Percentiles rank a stretch among this genome's conserved stretches.
These are phyloP conservation scores for Nitzschia palea DNA, from an alignment of 108 stramenopile species.

Conservation along the genomic window DNA sequence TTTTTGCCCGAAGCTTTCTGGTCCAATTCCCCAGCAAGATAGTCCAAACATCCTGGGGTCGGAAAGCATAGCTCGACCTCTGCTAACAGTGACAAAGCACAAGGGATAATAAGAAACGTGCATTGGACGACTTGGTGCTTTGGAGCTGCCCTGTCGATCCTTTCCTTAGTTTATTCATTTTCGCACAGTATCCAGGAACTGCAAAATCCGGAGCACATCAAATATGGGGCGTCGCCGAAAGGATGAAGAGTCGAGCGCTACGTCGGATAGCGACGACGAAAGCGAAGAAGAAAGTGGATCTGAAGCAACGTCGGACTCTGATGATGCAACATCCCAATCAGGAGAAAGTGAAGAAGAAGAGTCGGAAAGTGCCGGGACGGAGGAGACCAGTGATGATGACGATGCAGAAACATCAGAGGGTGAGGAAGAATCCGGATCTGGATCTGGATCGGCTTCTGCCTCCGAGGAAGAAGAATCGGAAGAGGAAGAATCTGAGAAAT, in stretches of 20 bases:
- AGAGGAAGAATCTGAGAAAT: not conserved
- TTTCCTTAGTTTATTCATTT: too few relatives aligned
- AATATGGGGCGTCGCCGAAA: not conserved
- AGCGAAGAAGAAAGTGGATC: conserved; percentile 4
- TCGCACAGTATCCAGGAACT: not conserved
- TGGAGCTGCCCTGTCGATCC: too few relatives aligned
- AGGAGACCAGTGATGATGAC: conserved; percentile 6
- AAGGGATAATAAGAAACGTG: too few relatives aligned
- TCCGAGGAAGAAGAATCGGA: conserved; percentile 18
- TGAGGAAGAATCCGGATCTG: conserved; percentile 7
- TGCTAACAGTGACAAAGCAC: too few relatives aligned
- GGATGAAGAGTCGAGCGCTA: not conserved
- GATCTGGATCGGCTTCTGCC: conserved; percentile 7
- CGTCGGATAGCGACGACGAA: conserved; percentile 4
- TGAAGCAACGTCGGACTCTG: conserved; percentile 3
- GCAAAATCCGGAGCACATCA: not conserved
- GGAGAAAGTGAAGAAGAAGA: not conserved
- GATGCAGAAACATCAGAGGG: not conserved
- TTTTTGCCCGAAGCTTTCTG: too few relatives aligned
- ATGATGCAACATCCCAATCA: conserved; percentile 9
- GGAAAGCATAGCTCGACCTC: too few relatives aligned
- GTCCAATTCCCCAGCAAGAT: too few relatives aligned
- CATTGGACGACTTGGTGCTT: too few relatives aligned
- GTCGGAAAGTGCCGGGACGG: not conserved
- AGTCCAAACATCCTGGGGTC: too few relatives aligned